Percentiles rank a stretch among this genome's conserved stretches.
These are phyloP conservation scores for Plasmodium reichenowi DNA, from an alignment of 169 alveolate genomes.

Conservation along the genomic window DNA sequence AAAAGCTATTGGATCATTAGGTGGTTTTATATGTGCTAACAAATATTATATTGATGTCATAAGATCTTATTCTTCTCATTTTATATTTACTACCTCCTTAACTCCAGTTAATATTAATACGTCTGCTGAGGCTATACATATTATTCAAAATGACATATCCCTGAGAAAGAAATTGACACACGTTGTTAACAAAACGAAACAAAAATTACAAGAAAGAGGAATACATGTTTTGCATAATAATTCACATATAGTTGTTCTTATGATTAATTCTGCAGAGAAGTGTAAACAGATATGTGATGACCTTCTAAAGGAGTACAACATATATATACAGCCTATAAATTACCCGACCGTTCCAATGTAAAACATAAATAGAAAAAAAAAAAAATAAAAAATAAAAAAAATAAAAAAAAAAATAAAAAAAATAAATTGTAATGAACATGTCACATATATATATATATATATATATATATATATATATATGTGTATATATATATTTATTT, in stretches of 20 bases:
- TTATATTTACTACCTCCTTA: constrained; percentile 91
- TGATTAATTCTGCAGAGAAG: constrained; percentile 87
- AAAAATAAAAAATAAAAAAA: not conserved
- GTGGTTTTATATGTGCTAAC: constrained; percentile 92
- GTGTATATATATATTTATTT: not conserved
- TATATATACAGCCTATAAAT: constrained; percentile 92
- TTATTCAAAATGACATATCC: constrained; percentile 50
- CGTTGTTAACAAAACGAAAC: constrained; percentile 82
- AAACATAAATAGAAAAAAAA: not conserved
- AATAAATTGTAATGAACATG: not conserved
- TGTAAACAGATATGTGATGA: constrained; percentile 86
- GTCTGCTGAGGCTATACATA: constrained; percentile 85
- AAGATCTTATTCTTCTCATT: constrained; percentile 89
- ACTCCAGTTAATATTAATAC: constrained; percentile 91
- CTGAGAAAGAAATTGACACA: constrained; percentile 80
- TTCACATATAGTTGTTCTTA: constrained; percentile 89
- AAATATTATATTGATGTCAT: constrained; percentile 84
- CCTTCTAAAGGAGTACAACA: constrained; percentile 82
- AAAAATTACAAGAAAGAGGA: constrained; percentile 77
- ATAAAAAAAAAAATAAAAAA: not conserved
- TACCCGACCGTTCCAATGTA: constrained; percentile 91
- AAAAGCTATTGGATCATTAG: constrained; percentile 92
- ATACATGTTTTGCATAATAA: constrained; percentile 84
- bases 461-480: not conserved
- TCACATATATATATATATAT: not conserved